A percentile compares a stretch with the other conserved stretches of the same genome.
These are phyloP conservation scores for Tylopilus rubrobrunneus DNA, from an alignment of 768 basidiomycete genomes.

Conservation along the genomic window DNA sequence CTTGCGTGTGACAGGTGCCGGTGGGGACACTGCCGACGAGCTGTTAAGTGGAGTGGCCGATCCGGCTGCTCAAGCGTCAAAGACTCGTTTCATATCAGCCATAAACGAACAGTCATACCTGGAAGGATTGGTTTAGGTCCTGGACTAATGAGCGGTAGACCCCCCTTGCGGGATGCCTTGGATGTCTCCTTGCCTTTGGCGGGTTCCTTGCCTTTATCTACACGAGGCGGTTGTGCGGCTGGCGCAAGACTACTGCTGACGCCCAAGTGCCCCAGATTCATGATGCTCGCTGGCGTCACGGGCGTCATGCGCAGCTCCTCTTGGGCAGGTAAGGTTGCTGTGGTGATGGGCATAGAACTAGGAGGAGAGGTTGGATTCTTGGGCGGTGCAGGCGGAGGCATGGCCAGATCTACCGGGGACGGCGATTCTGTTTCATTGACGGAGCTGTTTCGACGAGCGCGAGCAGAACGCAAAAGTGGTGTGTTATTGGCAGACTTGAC, in stretches of 20 bases:
- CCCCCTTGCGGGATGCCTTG: slow-evolving; percentile 29
- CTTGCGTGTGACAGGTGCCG: slow-evolving; percentile 57
- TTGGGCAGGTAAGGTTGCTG: slow-evolving; percentile 7
- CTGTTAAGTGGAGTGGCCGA: slow-evolving; percentile 26
- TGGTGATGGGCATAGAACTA: slow-evolving; percentile 1
- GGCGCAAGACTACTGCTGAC: slow-evolving; percentile 44
- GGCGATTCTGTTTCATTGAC: slow-evolving; percentile 58
- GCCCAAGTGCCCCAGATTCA: slow-evolving; percentile 76
- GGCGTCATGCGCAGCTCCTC: slow-evolving; percentile 50
- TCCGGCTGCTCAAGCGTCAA: slow-evolving; percentile 30
- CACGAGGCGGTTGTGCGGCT: slow-evolving; percentile 12
- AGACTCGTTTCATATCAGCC: not conserved
- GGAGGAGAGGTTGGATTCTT: slow-evolving; percentile 17
- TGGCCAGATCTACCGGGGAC: slow-evolving; percentile 82
- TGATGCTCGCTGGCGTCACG: slow-evolving; percentile 88
- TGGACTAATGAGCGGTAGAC: slow-evolving; percentile 41
- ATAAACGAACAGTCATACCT: slow-evolving; percentile 36
- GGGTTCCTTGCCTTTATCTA: slow-evolving; percentile 29
- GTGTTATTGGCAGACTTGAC: slow-evolving; percentile 57
- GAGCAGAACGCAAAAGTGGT: slow-evolving; percentile 49
- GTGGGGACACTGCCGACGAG: slow-evolving; percentile 29
- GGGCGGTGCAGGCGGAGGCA: slow-evolving; percentile 80
- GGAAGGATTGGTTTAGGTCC: slow-evolving; percentile 72
- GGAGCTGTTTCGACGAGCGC: slow-evolving; percentile 40
- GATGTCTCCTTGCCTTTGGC: slow-evolving; percentile 27